Conservation (phyloP, 2,329 filamentous ascomycete species). For the Colletotrichum siamense region DNA sequence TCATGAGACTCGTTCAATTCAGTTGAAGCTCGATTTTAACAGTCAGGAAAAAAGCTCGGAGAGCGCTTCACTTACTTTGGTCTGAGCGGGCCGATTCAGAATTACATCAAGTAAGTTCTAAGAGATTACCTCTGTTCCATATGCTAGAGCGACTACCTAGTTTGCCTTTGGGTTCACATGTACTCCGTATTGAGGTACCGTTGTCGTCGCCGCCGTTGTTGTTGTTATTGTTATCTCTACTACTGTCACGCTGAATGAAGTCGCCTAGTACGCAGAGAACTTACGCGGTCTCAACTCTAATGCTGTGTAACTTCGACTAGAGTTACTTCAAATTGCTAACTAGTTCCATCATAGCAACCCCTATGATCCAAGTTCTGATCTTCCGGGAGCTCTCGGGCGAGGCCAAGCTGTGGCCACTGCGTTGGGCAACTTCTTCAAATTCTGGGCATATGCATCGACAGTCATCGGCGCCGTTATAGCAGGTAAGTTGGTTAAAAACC, state of each 20-base stretch:
- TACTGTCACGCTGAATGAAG: background rate
- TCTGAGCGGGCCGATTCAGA: slow-evolving; percentile 34
- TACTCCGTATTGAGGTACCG: background rate
- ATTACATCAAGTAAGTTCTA: slow-evolving; percentile 32
- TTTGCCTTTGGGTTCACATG: background rate
- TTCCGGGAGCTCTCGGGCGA: slow-evolving; percentile 21
- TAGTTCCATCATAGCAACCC: slow-evolving; percentile 15
- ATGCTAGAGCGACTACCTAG: background rate
- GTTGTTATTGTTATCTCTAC: background rate
- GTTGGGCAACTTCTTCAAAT: slow-evolving; percentile 32
- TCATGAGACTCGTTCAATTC: background rate
- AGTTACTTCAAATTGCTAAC: background rate
- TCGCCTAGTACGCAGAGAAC: fast-evolving
- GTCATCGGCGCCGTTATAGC: slow-evolving; percentile 1
- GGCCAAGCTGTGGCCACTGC: slow-evolving; percentile 24
- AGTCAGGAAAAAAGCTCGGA: slow-evolving; percentile 26
- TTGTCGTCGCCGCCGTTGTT: background rate
- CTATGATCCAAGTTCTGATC: slow-evolving; percentile 25
- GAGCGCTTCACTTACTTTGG: slow-evolving; percentile 36
- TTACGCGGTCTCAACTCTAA: background rate
- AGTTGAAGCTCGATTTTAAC: background rate
- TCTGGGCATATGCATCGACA: slow-evolving; percentile 25
- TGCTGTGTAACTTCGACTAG: background rate
- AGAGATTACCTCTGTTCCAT: background rate
- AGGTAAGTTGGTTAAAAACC: background rate